A percentile compares a stretch with the other conserved stretches of the same genome.
Conservation (phyloP, 352 stramenopile genomes). For the Pythium utonaiense region DNA sequence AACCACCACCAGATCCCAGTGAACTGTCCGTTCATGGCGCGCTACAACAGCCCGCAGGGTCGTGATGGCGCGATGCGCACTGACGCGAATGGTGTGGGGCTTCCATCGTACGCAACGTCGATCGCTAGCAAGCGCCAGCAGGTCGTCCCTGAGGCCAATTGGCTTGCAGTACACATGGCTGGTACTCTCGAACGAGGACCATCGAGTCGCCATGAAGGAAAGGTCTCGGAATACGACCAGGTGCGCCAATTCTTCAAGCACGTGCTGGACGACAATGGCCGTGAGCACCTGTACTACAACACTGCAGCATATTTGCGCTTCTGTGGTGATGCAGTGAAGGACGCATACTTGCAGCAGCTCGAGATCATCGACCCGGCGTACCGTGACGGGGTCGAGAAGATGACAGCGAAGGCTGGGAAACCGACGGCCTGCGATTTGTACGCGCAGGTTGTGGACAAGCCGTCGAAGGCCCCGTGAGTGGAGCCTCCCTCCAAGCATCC, state of each 20-base stretch:
- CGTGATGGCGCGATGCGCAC: conserved; percentile 22
- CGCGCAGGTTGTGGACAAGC: conserved; percentile 17
- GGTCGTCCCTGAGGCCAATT: conserved; percentile 17
- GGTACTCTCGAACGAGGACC: conserved; percentile 19
- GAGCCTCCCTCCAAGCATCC: not conserved
- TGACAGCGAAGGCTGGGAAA: conserved; percentile 7
- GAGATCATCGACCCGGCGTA: conserved; percentile 25
- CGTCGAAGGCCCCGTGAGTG: conserved; percentile 14
- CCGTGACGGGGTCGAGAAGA: conserved; percentile 18
- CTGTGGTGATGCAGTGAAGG: conserved; percentile 14
- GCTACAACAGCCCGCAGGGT: conserved; percentile 25
- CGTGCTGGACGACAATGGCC: conserved; percentile 15
- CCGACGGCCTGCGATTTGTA: conserved; percentile 24
- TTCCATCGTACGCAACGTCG: conserved; percentile 13
- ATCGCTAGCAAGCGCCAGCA: conserved; percentile 10
- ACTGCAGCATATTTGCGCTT: conserved; percentile 28
- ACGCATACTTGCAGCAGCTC: conserved; percentile 27
- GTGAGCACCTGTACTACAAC: conserved; percentile 26
- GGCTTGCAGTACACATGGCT: conserved; percentile 21
- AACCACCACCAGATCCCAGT: conserved; percentile 91
- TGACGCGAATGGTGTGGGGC: conserved; percentile 26
- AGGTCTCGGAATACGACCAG: conserved; percentile 28
- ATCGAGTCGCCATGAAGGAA: conserved; percentile 26
- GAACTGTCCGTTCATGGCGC: conserved; percentile 68
- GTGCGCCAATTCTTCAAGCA: conserved; percentile 24